Percentiles rank a stretch among this genome's conserved stretches.
Conservation (phyloP, 768 basidiomycete genomes). For the Lactifluus subvellereus region DNA sequence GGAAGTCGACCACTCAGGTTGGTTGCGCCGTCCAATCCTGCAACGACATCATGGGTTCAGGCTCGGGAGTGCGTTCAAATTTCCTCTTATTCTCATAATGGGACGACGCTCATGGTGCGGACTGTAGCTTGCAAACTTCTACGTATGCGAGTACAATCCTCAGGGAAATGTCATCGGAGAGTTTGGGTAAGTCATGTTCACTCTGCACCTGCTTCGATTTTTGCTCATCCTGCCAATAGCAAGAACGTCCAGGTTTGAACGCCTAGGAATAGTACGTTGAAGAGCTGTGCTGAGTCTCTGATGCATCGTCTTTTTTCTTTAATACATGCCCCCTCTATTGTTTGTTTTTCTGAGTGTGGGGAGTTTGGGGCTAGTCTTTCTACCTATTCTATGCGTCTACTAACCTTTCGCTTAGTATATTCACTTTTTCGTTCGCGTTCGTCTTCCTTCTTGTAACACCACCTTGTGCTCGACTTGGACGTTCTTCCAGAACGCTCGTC, state of each 20-base stretch:
- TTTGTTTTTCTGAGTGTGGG: no score
- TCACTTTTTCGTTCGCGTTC: no score
- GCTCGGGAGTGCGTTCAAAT: conserved; percentile 42
- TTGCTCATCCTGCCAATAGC: conserved; percentile 20
- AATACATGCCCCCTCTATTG: conserved; percentile 3
- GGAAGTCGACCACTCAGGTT: conserved; percentile 59
- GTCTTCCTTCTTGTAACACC: no score
- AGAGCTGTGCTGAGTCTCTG: background rate
- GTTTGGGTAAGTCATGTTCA: conserved; percentile 46
- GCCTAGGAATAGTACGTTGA: background rate
- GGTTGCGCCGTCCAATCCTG: conserved; percentile 53
- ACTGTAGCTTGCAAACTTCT: conserved; percentile 47
- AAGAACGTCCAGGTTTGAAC: conserved; percentile 31
- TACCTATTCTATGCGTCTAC: no score
- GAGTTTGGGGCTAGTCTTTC: no score
- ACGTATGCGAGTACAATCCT: conserved; percentile 64
- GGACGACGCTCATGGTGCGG: conserved; percentile 4
- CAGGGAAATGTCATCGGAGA: conserved; percentile 60
- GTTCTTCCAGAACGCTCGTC: no score
- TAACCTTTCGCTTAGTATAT: no score
- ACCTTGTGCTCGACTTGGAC: no score
- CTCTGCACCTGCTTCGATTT: background rate
- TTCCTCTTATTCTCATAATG: background rate
- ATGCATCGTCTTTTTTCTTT: background rate
- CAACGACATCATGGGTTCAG: no score